Conservation (phyloP, 2,329 filamentous ascomycete genomes). For the Balansia obtecta region DNA sequence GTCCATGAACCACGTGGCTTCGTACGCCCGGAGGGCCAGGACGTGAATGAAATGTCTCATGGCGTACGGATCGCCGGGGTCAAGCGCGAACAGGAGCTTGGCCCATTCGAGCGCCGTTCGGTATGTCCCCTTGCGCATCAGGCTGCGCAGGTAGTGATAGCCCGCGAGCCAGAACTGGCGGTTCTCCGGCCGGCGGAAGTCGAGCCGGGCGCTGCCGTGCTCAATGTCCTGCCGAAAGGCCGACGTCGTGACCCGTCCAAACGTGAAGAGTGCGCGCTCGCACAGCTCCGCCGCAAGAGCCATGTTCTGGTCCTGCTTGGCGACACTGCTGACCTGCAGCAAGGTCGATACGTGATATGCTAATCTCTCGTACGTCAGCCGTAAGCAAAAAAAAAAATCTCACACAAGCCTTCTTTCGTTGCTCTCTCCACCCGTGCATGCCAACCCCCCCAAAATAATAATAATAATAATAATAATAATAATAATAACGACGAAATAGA, state of each 20-base stretch:
- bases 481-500: no score
- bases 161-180: slow-evolving; percentile 84
- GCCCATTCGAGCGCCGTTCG: slow-evolving; percentile 89
- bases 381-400: no score
- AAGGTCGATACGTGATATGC: slow-evolving; percentile 87
- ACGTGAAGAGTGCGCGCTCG: slow-evolving; percentile 83
- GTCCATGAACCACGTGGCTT: slow-evolving; percentile 64
- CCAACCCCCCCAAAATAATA: no score
- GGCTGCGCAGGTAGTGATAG: slow-evolving; percentile 76
- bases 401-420: no score
- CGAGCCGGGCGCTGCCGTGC: slow-evolving; percentile 65
- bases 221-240: slow-evolving; percentile 66
- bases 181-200: slow-evolving; percentile 76
- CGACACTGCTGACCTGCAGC: slow-evolving; percentile 86
- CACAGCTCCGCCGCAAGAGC: slow-evolving; percentile 76
- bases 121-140: slow-evolving; percentile 86
- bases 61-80: slow-evolving; percentile 70
- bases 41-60: slow-evolving; percentile 72
- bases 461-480: no score
- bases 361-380: slow-evolving; percentile 17
- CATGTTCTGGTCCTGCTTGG: slow-evolving; percentile 82
- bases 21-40: slow-evolving; percentile 68
- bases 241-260: slow-evolving; percentile 79
- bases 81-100: slow-evolving; percentile 67
- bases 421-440: no score